Evolutionary conservation across 495 filamentous ascomycete species (phyloP).

Genomic region (Pyrenula massariospora): DNA sequence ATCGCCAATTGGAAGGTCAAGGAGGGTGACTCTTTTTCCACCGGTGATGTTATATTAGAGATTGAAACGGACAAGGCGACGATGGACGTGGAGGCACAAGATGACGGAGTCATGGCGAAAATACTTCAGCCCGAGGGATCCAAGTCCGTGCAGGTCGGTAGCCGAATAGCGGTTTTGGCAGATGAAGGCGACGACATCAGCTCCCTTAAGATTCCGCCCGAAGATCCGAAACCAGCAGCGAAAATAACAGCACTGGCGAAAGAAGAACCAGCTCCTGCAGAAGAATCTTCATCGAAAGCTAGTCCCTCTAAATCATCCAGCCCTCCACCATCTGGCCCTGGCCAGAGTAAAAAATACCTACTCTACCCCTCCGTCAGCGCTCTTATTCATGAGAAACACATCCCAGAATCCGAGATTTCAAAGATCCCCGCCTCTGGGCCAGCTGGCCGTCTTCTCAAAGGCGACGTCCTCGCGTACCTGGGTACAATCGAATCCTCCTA

Average conservation of each 20-base stretch:
- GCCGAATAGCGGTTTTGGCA: conserved; percentile 63
- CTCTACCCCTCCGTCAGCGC: conserved; percentile 77
- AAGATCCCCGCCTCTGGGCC: conserved; percentile 83
- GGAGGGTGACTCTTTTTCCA: conserved; percentile 61
- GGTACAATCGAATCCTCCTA: conserved; percentile 60
- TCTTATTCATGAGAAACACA: conserved; percentile 63
- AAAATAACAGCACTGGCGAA: conserved; percentile 19
- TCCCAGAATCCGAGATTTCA: conserved; percentile 58
- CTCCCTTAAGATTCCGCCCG: conserved; percentile 54
- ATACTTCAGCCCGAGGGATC: conserved; percentile 59
- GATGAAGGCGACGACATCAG: conserved; percentile 64
- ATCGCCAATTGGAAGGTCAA: conserved; percentile 68
- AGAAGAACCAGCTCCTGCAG: conserved; percentile 12
- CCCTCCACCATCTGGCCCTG: conserved; percentile 28
- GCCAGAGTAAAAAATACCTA: conserved; percentile 62
- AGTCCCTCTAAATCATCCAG: conserved; percentile 18
- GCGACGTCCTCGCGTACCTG: conserved; percentile 85
- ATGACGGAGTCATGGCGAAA: conserved; percentile 69
- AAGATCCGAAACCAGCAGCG: conserved; percentile 29
- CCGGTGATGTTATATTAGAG: conserved; percentile 72
- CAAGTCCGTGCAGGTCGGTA: conserved; percentile 60
- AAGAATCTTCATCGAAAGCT: conserved; percentile 8
- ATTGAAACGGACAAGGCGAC: conserved; percentile 84
- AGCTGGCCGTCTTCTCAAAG: conserved; percentile 82
- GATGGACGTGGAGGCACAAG: conserved; percentile 85